Evolutionary conservation across 768 basidiomycete species (phyloP).

Genomic region (Steccherinum ochraceum): DNA sequence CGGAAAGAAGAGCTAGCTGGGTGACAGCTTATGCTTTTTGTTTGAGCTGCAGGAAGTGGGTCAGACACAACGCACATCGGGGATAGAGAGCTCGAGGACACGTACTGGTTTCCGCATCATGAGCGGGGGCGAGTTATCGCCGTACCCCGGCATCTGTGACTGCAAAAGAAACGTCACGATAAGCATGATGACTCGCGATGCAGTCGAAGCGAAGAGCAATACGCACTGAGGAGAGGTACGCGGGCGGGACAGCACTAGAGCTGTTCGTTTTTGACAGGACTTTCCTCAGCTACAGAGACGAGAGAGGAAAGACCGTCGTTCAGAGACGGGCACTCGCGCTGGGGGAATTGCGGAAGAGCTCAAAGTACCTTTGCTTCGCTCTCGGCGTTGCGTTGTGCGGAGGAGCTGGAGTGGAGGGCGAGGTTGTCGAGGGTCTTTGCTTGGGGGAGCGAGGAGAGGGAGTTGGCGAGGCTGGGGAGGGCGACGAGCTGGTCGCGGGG

Average conservation of each 20-base stretch:
- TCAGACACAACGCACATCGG: background rate
- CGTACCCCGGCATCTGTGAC: conserved; percentile 14
- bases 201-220: conserved; percentile 1
- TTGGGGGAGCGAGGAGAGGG: conserved; percentile 62
- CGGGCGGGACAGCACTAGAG: conserved; percentile 15
- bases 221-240: conserved; percentile 17
- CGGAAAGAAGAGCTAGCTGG: conserved; percentile 3
- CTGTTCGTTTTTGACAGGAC: conserved; percentile 49
- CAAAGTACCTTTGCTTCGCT: conserved; percentile 65
- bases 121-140: conserved; percentile 22
- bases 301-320: conserved; percentile 8
- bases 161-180: conserved; percentile 6
- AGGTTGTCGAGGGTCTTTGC: conserved; percentile 66
- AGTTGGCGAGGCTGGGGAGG: conserved; percentile 65
- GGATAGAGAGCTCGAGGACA: background rate
- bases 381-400: conserved; percentile 58
- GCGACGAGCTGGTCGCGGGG: conserved; percentile 55
- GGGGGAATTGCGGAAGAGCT: background rate
- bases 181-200: conserved; percentile 1
- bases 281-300: conserved; percentile 47
- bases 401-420: conserved; percentile 54
- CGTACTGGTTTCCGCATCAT: conserved; percentile 30
- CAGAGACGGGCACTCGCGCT: no score
- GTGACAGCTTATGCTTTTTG: conserved; percentile 14
- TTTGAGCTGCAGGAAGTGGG: conserved; percentile 19